Conservation (phyloP, 2,329 filamentous ascomycete genomes). For the Pyrenophora seminiperda region DNA sequence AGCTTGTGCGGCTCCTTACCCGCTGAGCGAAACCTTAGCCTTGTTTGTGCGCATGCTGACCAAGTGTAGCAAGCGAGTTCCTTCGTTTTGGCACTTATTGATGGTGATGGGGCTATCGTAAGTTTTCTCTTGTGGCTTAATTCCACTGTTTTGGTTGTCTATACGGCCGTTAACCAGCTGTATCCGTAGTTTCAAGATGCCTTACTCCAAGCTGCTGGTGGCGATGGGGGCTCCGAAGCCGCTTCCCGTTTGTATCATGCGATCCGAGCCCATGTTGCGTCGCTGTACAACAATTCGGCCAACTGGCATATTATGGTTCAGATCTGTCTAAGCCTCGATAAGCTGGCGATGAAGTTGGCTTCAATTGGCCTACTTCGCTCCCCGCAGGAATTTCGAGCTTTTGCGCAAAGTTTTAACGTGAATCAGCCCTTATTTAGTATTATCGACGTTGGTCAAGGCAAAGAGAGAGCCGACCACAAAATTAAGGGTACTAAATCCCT, state of each 20-base stretch:
- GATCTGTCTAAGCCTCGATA: conserved; percentile 55
- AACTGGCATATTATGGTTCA: conserved; percentile 55
- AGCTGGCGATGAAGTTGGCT: conserved; percentile 51
- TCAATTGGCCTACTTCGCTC: conserved; percentile 49
- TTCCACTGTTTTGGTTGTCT: neutral
- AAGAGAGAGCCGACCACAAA: conserved; percentile 56
- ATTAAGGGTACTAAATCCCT: conserved; percentile 45
- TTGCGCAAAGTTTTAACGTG: conserved; percentile 52
- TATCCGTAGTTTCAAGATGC: conserved; percentile 51
- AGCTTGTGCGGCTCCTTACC: conserved; percentile 28
- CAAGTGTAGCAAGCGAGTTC: conserved; percentile 42
- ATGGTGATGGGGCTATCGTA: conserved; percentile 57
- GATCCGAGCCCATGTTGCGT: conserved; percentile 51
- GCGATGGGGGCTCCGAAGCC: conserved; percentile 54
- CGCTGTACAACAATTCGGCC: conserved; percentile 48
- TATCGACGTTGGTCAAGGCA: conserved; percentile 55
- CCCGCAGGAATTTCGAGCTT: conserved; percentile 48
- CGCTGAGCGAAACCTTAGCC: conserved; percentile 2
- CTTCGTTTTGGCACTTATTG: conserved; percentile 55
- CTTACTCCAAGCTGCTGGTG: conserved; percentile 47
- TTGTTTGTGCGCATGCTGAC: conserved; percentile 8
- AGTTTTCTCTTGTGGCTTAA: conserved; percentile 18
- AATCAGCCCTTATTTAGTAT: conserved; percentile 55
- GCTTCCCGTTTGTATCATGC: conserved; percentile 51
- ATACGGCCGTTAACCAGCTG: neutral